phyloP scores from a whole-genome alignment of 768 basidiomycete genomes.

The Rhizopogon sp. region DNA sequence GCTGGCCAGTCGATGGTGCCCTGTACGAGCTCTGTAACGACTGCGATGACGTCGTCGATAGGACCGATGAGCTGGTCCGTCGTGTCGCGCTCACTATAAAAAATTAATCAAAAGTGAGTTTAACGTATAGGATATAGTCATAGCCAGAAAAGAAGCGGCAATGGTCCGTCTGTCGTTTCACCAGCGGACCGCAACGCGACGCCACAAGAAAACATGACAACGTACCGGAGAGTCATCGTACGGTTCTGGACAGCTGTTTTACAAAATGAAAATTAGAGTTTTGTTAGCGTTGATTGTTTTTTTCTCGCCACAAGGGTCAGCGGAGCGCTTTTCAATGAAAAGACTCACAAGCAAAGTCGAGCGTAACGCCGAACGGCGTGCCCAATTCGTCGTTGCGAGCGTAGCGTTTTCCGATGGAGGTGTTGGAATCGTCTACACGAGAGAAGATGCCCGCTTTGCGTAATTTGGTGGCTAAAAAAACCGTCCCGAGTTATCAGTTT shows the following conservation, averaged over 20 bases:
- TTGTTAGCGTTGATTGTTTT: neutral
- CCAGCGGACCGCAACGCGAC: neutral
- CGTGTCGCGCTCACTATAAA: conserved; percentile 83
- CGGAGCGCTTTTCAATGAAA: neutral
- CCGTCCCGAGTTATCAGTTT: conserved; percentile 4
- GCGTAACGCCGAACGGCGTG: conserved; percentile 93
- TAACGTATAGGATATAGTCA: conserved; percentile 1
- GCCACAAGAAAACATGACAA: conserved; percentile 7
- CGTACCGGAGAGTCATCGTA: conserved; percentile 91
- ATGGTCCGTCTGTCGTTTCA: neutral
- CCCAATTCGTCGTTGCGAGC: conserved; percentile 98
- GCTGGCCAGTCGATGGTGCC: conserved; percentile 74
- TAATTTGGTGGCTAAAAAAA: conserved; percentile 68
- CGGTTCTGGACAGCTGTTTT: conserved; percentile 77
- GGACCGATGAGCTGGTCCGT: conserved; percentile 88
- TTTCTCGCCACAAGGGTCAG: neutral
- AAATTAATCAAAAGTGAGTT: conserved; percentile 2
- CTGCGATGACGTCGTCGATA: conserved; percentile 83
- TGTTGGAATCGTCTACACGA: conserved; percentile 92
- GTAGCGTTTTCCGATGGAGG: conserved; percentile 95
- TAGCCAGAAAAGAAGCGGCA: neutral
- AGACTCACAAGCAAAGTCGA: conserved; percentile 86
- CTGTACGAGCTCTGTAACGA: conserved; percentile 73
- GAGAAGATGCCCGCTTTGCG: conserved; percentile 87
- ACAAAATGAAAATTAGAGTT: neutral